Conservation (phyloP, 208 protist species). For the Trypanosoma platydactyli region DNA sequence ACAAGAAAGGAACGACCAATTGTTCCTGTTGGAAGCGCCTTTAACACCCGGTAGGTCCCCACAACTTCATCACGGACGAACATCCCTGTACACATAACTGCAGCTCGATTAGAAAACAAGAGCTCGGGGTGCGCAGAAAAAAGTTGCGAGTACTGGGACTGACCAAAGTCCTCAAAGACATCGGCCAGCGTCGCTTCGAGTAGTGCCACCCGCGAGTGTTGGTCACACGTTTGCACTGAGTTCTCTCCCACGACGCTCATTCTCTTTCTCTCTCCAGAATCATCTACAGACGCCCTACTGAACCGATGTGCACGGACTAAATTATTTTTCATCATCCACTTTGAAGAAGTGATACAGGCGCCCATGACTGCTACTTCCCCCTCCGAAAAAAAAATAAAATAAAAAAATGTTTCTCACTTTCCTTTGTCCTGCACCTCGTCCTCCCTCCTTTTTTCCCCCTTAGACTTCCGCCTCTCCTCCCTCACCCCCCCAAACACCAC, state of each 20-base stretch:
- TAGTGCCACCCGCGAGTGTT: not conserved
- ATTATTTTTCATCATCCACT: not conserved
- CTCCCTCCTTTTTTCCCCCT: not conserved
- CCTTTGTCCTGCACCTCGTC: not conserved
- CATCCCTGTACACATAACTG: constrained; percentile 63
- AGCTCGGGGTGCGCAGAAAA: constrained; percentile 76
- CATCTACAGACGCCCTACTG: not conserved
- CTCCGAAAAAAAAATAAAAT: no score
- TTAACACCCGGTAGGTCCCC: constrained; percentile 47
- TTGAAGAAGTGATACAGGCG: not conserved
- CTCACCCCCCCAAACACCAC: not conserved
- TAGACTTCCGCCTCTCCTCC: no score
- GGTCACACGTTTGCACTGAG: no score
- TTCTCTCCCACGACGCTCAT: not conserved
- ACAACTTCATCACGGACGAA: constrained; percentile 60
- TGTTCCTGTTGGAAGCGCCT: constrained; percentile 57
- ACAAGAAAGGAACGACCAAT: constrained; percentile 61
- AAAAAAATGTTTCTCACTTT: not conserved
- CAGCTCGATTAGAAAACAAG: constrained; percentile 72
- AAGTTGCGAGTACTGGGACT: constrained; percentile 47
- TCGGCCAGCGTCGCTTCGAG: constrained; percentile 34
- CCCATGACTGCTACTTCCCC: constrained; percentile 1
- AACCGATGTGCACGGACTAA: no score
- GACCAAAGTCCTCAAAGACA: constrained; percentile 45
- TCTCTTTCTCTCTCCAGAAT: no score